Evolutionary conservation across 257 asterid species (phyloP).

Genomic region (Nicotiana tabacum): DNA sequence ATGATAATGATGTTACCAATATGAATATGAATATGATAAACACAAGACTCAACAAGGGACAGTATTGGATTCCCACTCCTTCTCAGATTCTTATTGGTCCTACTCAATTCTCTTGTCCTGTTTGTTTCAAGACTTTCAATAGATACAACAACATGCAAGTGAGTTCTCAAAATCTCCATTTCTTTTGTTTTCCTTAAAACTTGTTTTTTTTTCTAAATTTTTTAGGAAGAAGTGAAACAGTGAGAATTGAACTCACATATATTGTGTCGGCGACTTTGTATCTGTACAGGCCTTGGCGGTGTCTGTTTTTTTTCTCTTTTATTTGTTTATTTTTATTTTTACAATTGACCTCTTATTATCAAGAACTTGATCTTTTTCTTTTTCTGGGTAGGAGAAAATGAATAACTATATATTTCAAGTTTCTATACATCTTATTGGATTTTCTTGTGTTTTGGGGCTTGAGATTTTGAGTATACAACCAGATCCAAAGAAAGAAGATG

Average conservation of each 20-base stretch:
- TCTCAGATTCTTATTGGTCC: slow-evolving; percentile 97
- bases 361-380: too few relatives aligned
- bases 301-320: too few relatives aligned
- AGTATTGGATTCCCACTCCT: slow-evolving; percentile 93
- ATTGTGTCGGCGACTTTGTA: too few relatives aligned
- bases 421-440: background rate
- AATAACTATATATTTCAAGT: too few relatives aligned
- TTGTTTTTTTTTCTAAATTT: background rate
- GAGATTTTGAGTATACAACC: slow-evolving; percentile 17
- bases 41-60: slow-evolving; percentile 64
- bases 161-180: background rate
- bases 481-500: slow-evolving; percentile 26
- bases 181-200: too few relatives aligned
- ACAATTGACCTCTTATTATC: too few relatives aligned
- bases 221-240: too few relatives aligned
- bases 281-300: too few relatives aligned
- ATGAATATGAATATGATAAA: slow-evolving; percentile 18
- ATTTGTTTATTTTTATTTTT: too few relatives aligned
- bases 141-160: slow-evolving; percentile 99
- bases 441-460: background rate
- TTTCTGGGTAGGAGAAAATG: too few relatives aligned
- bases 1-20: slow-evolving; percentile 13
- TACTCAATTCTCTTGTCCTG: slow-evolving; percentile 85
- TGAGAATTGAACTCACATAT: too few relatives aligned
- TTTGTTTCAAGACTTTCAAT: slow-evolving; percentile 82